Evolutionary conservation across 1,139 yeast species (phyloP), one percentile per base, ranked within the genome.

Genomic region (Yamadazyma jaroonii): DNA sequence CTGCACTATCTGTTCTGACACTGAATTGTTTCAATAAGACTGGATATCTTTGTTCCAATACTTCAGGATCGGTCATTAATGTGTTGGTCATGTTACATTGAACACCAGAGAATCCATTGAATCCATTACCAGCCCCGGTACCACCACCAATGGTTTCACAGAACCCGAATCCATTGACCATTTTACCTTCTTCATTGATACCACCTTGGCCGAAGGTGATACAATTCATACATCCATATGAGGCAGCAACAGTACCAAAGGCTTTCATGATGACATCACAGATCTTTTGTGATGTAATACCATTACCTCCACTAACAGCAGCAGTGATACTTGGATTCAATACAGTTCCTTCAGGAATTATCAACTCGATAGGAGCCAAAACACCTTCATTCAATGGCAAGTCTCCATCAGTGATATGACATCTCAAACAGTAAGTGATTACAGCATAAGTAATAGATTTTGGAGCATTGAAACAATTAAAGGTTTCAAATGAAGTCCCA

Each of bases 211-310:
- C 77, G 50, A 69, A 69, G 24, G 70, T 64, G 42, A 69, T 56
- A 42, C 68, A 64, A 46, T 69, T 68, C 62, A 69, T 57, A 41
- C 52, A 49, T 4, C 67, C 65, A 38, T 62, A 67, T 3, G 68
- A 62, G 10, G 66, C 67, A 3, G 68, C 92, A 57, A 80, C 80
- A 6, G 82, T 80, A 34, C 72, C 67, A 51, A 83, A 82, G 0
- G 90, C 86, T 48, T 76, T 76, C 54, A 84, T 64, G 32, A 84
- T 72, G 3, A 80, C 85, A 55, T 84, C 92, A 1, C 74, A 67
- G 34, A 67, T 57, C 47, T 73, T 61, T 45, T 71, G 77, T 4
- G 77, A 67, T 1, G 76, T 70, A 52, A 69, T 62, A 33, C 71
- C 75, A 48, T 71, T 71, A 40, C 75, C 76, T 39, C 72, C 76